Conservation (phyloP, 1,284 basidiomycete species). For the Leccinum subspadiceum region DNA sequence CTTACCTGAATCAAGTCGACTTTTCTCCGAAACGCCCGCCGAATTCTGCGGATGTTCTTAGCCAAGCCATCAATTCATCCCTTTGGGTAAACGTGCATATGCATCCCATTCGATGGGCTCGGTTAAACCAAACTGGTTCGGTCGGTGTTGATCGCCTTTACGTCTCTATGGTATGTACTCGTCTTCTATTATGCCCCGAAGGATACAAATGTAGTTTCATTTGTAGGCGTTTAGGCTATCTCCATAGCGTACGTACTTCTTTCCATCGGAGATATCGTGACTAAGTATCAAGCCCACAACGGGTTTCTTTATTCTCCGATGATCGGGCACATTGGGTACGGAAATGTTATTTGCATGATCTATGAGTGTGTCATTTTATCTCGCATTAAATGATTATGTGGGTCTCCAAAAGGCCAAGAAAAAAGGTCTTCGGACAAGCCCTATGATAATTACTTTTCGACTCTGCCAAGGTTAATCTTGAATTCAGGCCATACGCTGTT, state of each 20-base stretch:
- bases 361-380: conserved; percentile 21
- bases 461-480: conserved; percentile 30
- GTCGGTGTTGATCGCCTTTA: conserved; percentile 17
- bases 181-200: conserved; percentile 7
- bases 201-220: conserved; percentile 6
- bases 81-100: conserved; percentile 6
- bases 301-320: conserved; percentile 20
- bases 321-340: conserved; percentile 20
- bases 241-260: conserved; percentile 26
- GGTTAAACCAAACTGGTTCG: background rate
- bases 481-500: conserved; percentile 4
- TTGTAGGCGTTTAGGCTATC: conserved; percentile 12
- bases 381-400: conserved; percentile 22
- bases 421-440: conserved; percentile 13
- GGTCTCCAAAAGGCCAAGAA: conserved; percentile 4
- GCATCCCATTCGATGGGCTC: conserved; percentile 1
- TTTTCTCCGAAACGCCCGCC: conserved; percentile 7
- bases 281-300: conserved; percentile 11
- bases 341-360: conserved; percentile 19
- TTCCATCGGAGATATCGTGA: conserved; percentile 10
- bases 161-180: conserved; percentile 11
- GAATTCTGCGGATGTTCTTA: conserved; percentile 10
- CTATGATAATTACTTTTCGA: conserved; percentile 9
- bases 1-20: conserved; percentile 5
- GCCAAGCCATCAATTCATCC: background rate